These are phyloP conservation scores for Phytopythium delawarense DNA, from an alignment of 352 stramenopile species.

Conservation along the genomic window DNA sequence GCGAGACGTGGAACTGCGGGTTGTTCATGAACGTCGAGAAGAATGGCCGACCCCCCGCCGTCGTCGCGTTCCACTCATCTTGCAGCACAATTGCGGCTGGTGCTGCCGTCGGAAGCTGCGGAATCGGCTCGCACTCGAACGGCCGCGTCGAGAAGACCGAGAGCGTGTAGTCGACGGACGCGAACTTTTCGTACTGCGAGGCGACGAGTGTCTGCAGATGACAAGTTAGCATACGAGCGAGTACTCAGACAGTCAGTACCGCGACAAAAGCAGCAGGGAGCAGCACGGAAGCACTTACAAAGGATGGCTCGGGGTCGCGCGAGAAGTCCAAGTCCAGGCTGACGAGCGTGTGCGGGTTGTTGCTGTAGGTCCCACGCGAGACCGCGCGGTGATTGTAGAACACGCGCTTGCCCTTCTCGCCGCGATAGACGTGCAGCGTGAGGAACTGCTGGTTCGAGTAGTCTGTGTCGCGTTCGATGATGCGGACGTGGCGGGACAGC, in stretches of 20 bases:
- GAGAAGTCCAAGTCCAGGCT: conserved; percentile 73
- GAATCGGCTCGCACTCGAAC: conserved; percentile 56
- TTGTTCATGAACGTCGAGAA: conserved; percentile 82
- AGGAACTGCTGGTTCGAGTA: conserved; percentile 71
- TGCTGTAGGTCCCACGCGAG: conserved; percentile 87
- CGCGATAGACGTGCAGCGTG: conserved; percentile 89
- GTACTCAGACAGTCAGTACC: not conserved
- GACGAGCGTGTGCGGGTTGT: conserved; percentile 91
- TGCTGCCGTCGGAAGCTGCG: conserved; percentile 33
- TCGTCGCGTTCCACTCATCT: conserved; percentile 34
- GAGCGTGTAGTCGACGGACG: conserved; percentile 87
- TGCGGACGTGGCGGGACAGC: conserved; percentile 90
- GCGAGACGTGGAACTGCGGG: conserved; percentile 58
- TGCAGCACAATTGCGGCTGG: conserved; percentile 37
- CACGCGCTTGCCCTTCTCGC: conserved; percentile 53
- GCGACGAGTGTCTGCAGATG: conserved; percentile 75
- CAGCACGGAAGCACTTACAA: conserved; percentile 27
- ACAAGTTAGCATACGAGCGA: not conserved
- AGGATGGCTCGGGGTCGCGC: conserved; percentile 45
- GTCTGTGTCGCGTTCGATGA: conserved; percentile 60
- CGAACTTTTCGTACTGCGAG: conserved; percentile 91
- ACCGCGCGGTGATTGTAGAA: conserved; percentile 83
- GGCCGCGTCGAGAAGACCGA: conserved; percentile 80
- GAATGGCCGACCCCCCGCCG: conserved; percentile 59
- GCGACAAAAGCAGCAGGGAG: not conserved